Conservation (phyloP, 2,329 filamentous ascomycete genomes). For the Cladophialophora chaetospira region DNA sequence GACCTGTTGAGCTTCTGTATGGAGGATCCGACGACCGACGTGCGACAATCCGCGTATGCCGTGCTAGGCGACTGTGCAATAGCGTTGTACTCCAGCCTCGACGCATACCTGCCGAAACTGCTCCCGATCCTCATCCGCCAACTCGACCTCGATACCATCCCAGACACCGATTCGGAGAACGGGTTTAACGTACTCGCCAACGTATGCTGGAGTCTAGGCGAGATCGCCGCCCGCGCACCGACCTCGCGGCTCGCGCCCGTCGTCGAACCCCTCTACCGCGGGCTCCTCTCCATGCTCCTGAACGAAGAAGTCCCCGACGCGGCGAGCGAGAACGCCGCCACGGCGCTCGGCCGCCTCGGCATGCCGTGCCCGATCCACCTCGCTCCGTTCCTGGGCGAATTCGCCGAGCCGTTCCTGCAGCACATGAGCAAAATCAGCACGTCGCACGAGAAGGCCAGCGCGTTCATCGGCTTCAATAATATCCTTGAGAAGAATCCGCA, state of each 20-base stretch:
- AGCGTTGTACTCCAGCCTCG: conserved; percentile 81
- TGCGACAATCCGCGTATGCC: conserved; percentile 93
- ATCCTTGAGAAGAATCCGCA: conserved; percentile 84
- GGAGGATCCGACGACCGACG: conserved; percentile 87
- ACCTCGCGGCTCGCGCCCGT: conserved; percentile 63
- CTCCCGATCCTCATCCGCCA: conserved; percentile 81
- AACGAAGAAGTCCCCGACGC: conserved; percentile 84
- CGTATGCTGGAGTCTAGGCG: conserved; percentile 93
- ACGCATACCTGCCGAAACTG: conserved; percentile 70
- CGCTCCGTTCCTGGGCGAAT: conserved; percentile 75
- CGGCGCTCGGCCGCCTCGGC: conserved; percentile 85
- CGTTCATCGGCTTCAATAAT: conserved; percentile 85
- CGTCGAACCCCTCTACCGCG: conserved; percentile 73
- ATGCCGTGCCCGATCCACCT: conserved; percentile 74
- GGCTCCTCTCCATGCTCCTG: conserved; percentile 78
- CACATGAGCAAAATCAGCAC: conserved; percentile 82
- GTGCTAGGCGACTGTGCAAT: conserved; percentile 92
- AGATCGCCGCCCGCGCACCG: conserved; percentile 80
- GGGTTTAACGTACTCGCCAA: conserved; percentile 96
- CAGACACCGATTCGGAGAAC: conserved; percentile 78
- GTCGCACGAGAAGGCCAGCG: conserved; percentile 91
- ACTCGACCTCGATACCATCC: conserved; percentile 75
- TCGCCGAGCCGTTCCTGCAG: conserved; percentile 78
- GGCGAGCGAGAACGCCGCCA: conserved; percentile 89
- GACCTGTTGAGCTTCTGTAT: conserved; percentile 89